Base-by-base conservation (phyloP, 306 rosid genomes). In the Acacia acuminata region DNA sequence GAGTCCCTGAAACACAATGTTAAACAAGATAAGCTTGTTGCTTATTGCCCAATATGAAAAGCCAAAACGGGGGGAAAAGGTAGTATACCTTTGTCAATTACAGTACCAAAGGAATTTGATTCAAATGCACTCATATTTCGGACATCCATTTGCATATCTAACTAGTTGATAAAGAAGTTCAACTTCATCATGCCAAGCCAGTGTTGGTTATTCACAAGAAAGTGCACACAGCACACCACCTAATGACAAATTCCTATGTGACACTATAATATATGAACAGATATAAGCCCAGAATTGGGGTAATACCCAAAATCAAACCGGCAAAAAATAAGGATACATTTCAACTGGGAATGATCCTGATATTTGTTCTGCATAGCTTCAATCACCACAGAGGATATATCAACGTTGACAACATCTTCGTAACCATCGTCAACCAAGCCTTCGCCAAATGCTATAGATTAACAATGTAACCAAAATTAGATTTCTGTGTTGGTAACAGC, bases 361-460 rank as follows among this genome's bases (percentile, higher is more conserved):
- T 87, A 81, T 87, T 92, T 94, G 24, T 44, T 79, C 85, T 82
- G 88, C 98, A 94, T 94, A 82, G 94, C 92, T 75, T 94, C 88
- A 74, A 92, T 85, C 15, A 89, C 97, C 24, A 94, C 94, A 20
- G 94, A 84, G 10, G 97, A 92, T 83, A 94, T 90, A 78, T 94
- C 98, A 75, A 94, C 75, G 83, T 89, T 94, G 47, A 92, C 90
- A 75, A 94, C 94, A 81, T 92, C 91, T 3, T 66, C 86, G 48
- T 90, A 90, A 51, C 98, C 98, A 79, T 94, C 95, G 69, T 90
- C 91, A 43, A 84, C 95, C 97, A 94, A 88, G 56, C 90, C 94
- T 78, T 90, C 88, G 80, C 98, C 88, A 70, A 94, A 92, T 5
- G 91, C 98, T 93, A 85, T 76, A 74, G 61, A 60, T 44, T 12